phyloP scores from a whole-genome alignment of 805 yeast species.

The Monosporozyma aerobia region DNA sequence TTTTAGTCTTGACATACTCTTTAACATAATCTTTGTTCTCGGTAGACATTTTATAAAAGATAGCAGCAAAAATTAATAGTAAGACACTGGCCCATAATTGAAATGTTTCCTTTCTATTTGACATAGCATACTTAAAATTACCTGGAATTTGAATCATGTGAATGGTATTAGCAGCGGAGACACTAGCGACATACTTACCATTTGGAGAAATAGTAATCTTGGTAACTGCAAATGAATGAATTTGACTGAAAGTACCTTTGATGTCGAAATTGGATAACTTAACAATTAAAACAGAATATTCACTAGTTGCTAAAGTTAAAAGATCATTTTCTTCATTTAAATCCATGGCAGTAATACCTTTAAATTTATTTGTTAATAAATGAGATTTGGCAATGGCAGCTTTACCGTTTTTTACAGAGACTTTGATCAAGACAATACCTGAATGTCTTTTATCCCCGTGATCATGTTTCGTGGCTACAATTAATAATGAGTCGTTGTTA shows the following conservation, averaged over 20 bases:
- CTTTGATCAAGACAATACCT: constrained; percentile 33
- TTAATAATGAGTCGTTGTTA: constrained; percentile 28
- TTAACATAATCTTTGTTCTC: constrained; percentile 15
- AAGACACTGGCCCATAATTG: background rate
- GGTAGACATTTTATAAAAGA: background rate
- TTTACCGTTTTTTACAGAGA: constrained; percentile 24
- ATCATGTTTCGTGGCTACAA: constrained; percentile 30
- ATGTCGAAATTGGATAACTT: constrained; percentile 43
- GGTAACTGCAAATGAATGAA: constrained; percentile 76
- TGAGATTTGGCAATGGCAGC: constrained; percentile 20
- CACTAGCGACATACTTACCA: constrained; percentile 59
- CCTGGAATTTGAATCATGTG: constrained; percentile 42
- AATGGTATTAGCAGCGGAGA: constrained; percentile 70
- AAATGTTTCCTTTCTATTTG: background rate
- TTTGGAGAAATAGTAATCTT: constrained; percentile 57
- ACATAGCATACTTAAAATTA: background rate
- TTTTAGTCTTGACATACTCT: constrained; percentile 15
- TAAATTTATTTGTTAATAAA: constrained; percentile 31
- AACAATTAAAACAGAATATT: constrained; percentile 54
- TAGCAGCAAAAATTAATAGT: background rate
- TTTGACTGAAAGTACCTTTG: constrained; percentile 44
- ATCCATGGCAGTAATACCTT: constrained; percentile 51
- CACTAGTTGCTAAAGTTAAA: constrained; percentile 41
- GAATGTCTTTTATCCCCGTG: background rate
- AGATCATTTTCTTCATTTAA: constrained; percentile 28